Base-by-base conservation (phyloP, 768 basidiomycete species). In the Trametes punicea region DNA sequence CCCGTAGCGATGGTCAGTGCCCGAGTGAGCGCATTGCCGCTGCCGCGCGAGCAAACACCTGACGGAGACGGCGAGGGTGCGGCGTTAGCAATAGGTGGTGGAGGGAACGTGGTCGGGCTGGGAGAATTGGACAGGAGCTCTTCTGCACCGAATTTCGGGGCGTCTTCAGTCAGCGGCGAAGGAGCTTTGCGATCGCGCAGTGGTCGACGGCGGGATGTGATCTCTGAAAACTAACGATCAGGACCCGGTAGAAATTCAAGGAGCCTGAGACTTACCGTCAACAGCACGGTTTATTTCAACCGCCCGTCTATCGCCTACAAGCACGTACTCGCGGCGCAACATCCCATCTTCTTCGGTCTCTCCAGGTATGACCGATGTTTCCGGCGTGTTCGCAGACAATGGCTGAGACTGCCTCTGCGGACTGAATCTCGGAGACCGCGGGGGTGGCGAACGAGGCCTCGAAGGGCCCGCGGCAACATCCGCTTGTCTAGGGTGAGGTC, bases 231-330 rank as follows among this genome's bases (percentile, higher is more conserved):
- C 3, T 9, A 20, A 23, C 10, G 7, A 33, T 45, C 18, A 46
- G 50, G 9, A 3, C 20, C 20, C 1, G 25, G 15, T 4, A 49
- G 8, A 4, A 47, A 41, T 34, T 45, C 46, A 15, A 13, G 31
- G 10, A 29, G 38, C 21, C 29, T 45, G 25, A 23, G 16, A 70
- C 84, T 64, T 58, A 90, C 95, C 95, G 74, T 98, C 96, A 1
- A 96, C 88, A 2, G 93, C 82, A 15, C 84, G 83, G 68, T 92
- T 93, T 69, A 98, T 92, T 68, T 98, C 95, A 2, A 98, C 89
- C 2, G 90, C 90, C 46, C 87, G 80, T 51, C 81, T 83, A 69
- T 99, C 93, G 39, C 88, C 94, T 1, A 98, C 90, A 1, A 99
- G 81, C 0, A 98, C 96, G 64, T 99, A 99, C 65, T 98, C 96